Evolutionary conservation across 1,139 yeast genomes (phyloP).

Genomic region (Hanseniaspora uvarum): DNA sequence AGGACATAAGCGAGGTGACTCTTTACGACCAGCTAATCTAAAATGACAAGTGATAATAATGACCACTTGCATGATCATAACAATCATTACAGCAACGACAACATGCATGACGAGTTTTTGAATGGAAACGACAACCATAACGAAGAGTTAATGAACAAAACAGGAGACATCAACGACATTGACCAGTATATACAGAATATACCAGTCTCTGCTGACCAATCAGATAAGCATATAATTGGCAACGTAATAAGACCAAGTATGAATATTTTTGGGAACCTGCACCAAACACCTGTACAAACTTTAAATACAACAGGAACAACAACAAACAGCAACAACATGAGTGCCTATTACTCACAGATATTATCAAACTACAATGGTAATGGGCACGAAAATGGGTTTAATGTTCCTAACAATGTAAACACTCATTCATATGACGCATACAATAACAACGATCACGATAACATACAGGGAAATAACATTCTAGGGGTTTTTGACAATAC

Average conservation of each 20-base stretch:
- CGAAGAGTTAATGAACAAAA: neutral
- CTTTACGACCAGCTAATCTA: too few species aligned
- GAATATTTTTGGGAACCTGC: neutral
- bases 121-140: neutral
- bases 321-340: conserved; percentile 12
- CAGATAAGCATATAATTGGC: neutral
- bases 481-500: neutral
- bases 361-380: neutral
- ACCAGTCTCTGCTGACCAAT: neutral
- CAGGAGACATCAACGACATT: neutral
- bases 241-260: neutral
- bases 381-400: neutral
- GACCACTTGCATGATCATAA: neutral
- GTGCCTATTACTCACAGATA: neutral
- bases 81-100: neutral
- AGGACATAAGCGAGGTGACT: too few species aligned
- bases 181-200: neutral
- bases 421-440: too few species aligned
- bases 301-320: conserved; percentile 7
- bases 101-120: neutral
- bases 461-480: neutral
- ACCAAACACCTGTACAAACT: conserved; percentile 7
- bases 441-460: too few species aligned
- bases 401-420: too few species aligned
- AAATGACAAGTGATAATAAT: neutral